A percentile compares a stretch with the other conserved stretches of the same genome.
phyloP scores from a whole-genome alignment of 345 rosid genomes.

The Hypericum perforatum region DNA sequence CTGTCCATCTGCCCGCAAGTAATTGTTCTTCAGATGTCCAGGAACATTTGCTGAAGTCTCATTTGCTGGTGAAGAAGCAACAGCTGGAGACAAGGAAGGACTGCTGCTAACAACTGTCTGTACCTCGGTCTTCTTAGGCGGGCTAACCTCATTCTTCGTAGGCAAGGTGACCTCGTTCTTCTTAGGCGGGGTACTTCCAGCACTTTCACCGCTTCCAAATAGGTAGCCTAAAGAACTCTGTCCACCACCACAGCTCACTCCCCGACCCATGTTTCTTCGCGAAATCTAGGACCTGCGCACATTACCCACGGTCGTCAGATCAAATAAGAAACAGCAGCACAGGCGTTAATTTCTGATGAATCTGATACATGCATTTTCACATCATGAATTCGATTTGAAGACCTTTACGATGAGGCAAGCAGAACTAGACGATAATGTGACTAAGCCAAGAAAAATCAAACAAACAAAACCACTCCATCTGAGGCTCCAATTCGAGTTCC shows the following conservation, averaged over 20 bases:
- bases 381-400: too few species aligned
- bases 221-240: slow-evolving; percentile 26
- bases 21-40: slow-evolving; percentile 17
- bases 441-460: too few species aligned
- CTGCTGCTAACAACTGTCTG: background rate
- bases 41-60: slow-evolving; percentile 18
- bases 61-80: slow-evolving; percentile 4
- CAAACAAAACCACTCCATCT: too few species aligned
- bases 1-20: slow-evolving; percentile 23
- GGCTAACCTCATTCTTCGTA: background rate
- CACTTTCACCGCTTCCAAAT: slow-evolving; percentile 11
- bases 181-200: background rate
- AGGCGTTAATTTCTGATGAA: too few species aligned
- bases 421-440: too few species aligned
- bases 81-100: slow-evolving; percentile 9
- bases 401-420: too few species aligned
- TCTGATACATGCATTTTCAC: too few species aligned
- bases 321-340: too few species aligned
- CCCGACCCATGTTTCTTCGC: slow-evolving; percentile 16
- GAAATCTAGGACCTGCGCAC: too few species aligned
- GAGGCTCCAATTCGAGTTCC: too few species aligned
- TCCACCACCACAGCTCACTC: slow-evolving; percentile 27
- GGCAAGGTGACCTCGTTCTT: background rate
- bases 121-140: background rate
- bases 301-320: too few species aligned